Base-by-base conservation (phyloP, 306 rosid genomes). In the Pyrus betulifolia region DNA sequence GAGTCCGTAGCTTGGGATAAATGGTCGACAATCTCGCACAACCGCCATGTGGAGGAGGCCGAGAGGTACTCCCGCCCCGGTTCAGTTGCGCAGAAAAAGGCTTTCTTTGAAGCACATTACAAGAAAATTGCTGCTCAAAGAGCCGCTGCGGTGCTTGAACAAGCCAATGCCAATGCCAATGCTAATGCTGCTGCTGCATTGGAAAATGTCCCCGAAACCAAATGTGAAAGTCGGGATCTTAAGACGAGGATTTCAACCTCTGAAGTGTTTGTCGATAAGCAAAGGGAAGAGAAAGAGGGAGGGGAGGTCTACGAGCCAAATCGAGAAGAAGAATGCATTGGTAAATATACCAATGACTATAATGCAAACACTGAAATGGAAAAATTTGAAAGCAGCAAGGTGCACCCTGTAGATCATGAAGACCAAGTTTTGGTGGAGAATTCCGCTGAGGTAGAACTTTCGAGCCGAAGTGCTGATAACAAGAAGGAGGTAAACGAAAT, bases 91-190 rank as follows among this genome's bases (percentile, higher is more conserved):
- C 97, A 92, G 85, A 95, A 95, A 88, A 95, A 95, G 76, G 98
- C 98, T 60, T 95, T 95, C 90, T 95, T 95, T 85, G 98, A 95
- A 87, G 98, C 97, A 67, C 98, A 95, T 76, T 95, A 95, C 89
- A 95, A 86, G 86, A 95, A 88, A 64, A 75, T 95, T 44, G 98
- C 98, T 23, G 97, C 98, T 82, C 91, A 91, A 65, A 87, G 88
- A 61, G 90, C 90, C 1, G 91, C 97, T 4, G 92, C 91, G 12
- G 81, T 93, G 85, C 97, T 90, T 74, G 97, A 86, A 74, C 93
- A 88, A 81, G 89, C 58, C 13, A 86, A 89, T 70, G 89, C 80
- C 25, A 54, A 80, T 7, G 88, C 97, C 4, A 85, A 90, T 66
- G 87, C 81, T 23, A 46, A 79, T 73, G 85, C 81, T n/a, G 62